A percentile compares a stretch with the other conserved stretches of the same genome.
These are phyloP conservation scores for Claviceps sp. DNA, from an alignment of 2,329 filamentous ascomycete genomes.

Conservation along the genomic window DNA sequence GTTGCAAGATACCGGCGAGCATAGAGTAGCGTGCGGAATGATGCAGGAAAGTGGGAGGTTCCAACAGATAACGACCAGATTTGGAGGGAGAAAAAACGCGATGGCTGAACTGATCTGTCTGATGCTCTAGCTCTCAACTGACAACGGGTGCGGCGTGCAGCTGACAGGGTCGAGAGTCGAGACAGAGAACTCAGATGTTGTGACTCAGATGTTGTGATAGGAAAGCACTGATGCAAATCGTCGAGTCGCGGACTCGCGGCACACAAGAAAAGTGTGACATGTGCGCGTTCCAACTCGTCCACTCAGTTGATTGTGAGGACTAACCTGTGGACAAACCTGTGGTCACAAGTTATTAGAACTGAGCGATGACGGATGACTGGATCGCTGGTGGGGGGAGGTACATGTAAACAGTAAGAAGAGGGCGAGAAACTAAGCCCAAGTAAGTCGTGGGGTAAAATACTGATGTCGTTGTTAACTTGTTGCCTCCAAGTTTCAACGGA, in stretches of 20 bases:
- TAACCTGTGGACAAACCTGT: neutral
- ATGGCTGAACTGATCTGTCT: neutral
- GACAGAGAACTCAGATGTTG: neutral
- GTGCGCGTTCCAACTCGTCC: constrained; percentile 1
- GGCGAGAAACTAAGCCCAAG: constrained; percentile 2
- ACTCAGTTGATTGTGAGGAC: neutral
- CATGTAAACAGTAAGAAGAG: neutral
- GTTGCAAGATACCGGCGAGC: neutral
- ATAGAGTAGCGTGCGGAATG: neutral
- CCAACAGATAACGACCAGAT: constrained; percentile 1
- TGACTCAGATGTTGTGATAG: neutral
- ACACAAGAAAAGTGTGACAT: constrained; percentile 5
- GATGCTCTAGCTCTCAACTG: neutral
- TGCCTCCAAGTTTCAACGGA: neutral
- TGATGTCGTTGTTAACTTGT: neutral
- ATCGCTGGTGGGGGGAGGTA: constrained; percentile 1
- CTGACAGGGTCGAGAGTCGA: constrained; percentile 7
- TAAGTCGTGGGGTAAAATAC: neutral
- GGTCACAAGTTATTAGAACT: too few relatives aligned
- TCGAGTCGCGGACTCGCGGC: constrained; percentile 2
- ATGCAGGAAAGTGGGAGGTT: constrained; percentile 1
- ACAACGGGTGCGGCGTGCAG: neutral
- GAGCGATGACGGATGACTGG: constrained; percentile 5
- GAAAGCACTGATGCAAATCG: constrained; percentile 1
- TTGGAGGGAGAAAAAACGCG: neutral